A percentile compares a stretch with the other conserved stretches of the same genome.
Conservation (phyloP, 306 rosid genomes). For the Carpinus fangiana region DNA sequence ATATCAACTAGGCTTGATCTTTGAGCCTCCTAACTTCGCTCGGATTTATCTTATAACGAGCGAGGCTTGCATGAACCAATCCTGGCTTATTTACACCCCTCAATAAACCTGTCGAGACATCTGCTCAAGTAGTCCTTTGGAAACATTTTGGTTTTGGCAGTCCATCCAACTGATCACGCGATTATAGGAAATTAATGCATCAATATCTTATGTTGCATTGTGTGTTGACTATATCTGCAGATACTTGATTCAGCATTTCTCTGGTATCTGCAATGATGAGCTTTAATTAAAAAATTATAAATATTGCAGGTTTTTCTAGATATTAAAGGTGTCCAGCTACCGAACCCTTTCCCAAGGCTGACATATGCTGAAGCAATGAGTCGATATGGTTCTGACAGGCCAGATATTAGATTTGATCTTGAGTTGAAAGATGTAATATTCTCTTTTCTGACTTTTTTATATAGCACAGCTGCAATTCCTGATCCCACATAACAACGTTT, state of each 20-base stretch:
- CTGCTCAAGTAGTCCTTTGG: not conserved
- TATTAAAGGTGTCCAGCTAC: conserved; percentile 74
- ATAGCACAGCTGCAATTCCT: conserved; percentile 15
- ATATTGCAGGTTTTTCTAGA: conserved; percentile 82
- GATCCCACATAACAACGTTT: conserved; percentile 3
- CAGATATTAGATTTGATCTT: conserved; percentile 87
- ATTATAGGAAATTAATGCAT: not conserved
- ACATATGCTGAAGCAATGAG: conserved; percentile 94
- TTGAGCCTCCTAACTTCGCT: not conserved
- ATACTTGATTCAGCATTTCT: conserved; percentile 1
- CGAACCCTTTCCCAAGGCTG: conserved; percentile 94
- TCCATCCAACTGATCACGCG: not conserved
- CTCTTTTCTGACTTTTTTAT: conserved; percentile 30
- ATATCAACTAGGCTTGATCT: not conserved
- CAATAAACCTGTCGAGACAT: not conserved
- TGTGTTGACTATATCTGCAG: conserved; percentile 15
- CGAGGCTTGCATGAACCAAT: not conserved
- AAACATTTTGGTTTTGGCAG: not conserved
- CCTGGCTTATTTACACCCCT: not conserved
- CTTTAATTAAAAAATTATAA: conserved; percentile 14
- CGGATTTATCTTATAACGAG: not conserved
- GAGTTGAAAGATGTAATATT: conserved; percentile 78
- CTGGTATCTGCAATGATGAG: conserved; percentile 9
- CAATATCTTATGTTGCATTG: not conserved
- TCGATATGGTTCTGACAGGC: conserved; percentile 90